Evolutionary conservation across 2,329 filamentous ascomycete species (phyloP), one percentile per base, ranked within the genome.

Genomic region (Podosphaera xanthii): DNA sequence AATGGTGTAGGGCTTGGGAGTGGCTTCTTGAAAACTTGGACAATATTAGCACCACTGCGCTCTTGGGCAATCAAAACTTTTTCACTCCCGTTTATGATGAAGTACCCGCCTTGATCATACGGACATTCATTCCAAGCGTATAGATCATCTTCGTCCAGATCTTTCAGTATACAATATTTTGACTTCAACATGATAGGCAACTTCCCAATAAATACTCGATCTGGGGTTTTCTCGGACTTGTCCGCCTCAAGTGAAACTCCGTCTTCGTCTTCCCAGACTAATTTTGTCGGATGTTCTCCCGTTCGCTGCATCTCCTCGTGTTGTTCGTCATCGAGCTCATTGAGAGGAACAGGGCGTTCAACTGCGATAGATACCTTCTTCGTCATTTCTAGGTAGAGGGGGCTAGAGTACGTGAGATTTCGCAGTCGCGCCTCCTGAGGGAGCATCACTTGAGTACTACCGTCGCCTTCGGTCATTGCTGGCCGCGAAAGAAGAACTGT

Each of bases 31-130:
- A 98, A 98, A 35, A 98, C 91, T 72, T 98, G 92, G 4, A 98
- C 92, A 61, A 97, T 98, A 69, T 98, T 98, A 69, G 91, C 92
- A 48, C 92, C 92, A 69, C 90, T 96, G 62, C 92, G 86, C 72
- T 98, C 92, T 71, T 98, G 92, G 0, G 92, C 92, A 67, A 98
- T 98, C 65, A 98, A 75, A 31, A 98, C 92, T 77, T 98, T 98
- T 70, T 98, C 92, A 72, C 87, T 94, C 50, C 92, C 92, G 73
- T 98, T 98, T 77, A 98, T 98, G 67, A 98, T 88, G 69, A 98
- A 98, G 72, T 98, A 98, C 64, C 92, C 92, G 65, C 92, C 92
- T 69, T 96, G 92, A 68, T 98, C 92, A 71, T 96, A 98, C 0
- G 92, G 92, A 65, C 92, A 98, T 72, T 98, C 92, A 69, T 95